phyloP scores from a whole-genome alignment of 257 asterid genomes.

The Galeopsis tetrahit region DNA sequence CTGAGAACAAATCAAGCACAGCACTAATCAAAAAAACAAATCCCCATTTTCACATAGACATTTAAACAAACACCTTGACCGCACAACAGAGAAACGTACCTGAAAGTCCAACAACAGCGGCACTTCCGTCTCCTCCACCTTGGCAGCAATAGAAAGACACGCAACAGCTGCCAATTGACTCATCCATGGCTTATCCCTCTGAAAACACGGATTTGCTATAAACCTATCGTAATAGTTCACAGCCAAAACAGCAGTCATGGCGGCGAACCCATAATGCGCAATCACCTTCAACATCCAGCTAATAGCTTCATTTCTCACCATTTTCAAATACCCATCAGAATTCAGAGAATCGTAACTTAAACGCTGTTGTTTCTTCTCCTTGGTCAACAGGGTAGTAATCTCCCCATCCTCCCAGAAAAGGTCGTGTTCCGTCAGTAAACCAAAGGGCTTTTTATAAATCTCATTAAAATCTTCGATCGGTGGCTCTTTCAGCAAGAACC shows the following conservation, averaged over 20 bases:
- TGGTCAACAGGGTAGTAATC: conserved; percentile 54
- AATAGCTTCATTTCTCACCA: conserved; percentile 64
- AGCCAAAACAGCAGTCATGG: conserved; percentile 71
- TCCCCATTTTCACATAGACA: conserved; percentile 23
- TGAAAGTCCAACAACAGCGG: conserved; percentile 79
- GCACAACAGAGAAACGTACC: conserved; percentile 40
- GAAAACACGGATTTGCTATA: conserved; percentile 51
- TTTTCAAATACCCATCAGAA: conserved; percentile 47
- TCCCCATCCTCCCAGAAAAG: conserved; percentile 85
- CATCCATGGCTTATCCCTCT: conserved; percentile 93
- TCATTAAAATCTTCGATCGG: conserved; percentile 32
- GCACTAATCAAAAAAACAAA: conserved; percentile 14
- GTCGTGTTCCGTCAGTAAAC: conserved; percentile 56
- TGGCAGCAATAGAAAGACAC: conserved; percentile 87
- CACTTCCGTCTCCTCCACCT: conserved; percentile 87
- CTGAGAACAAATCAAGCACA: conserved; percentile 42
- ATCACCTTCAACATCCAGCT: conserved; percentile 72
- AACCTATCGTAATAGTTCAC: conserved; percentile 73
- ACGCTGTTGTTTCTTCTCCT: conserved; percentile 53
- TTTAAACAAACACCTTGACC: conserved; percentile 37
- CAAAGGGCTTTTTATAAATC: conserved; percentile 37
- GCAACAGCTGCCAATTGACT: conserved; percentile 83
- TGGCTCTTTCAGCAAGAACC: conserved; percentile 37
- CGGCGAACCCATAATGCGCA: conserved; percentile 59
- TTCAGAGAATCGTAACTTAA: conserved; percentile 33